phyloP scores from a whole-genome alignment of 2,329 filamentous ascomycete species.

The Phialemoniopsis sp. region DNA sequence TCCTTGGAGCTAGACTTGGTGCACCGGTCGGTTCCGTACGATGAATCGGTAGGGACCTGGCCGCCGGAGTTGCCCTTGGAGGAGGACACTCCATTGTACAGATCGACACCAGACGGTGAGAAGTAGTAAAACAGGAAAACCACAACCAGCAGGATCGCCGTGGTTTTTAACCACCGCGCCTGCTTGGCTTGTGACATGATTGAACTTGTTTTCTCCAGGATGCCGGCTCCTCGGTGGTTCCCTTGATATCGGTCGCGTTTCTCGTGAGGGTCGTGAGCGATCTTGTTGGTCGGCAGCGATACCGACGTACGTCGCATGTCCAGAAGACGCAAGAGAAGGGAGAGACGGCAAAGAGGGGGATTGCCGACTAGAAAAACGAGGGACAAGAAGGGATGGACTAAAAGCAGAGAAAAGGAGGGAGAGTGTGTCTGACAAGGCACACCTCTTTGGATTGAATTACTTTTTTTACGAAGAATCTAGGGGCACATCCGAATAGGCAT shows the following conservation, averaged over 20 bases:
- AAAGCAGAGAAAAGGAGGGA: slow-evolving; percentile 2
- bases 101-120: slow-evolving; percentile 52
- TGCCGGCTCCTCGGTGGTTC: slow-evolving; percentile 38
- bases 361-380: slow-evolving; percentile 6
- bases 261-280: slow-evolving; percentile 59
- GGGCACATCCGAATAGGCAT: too few relatives aligned
- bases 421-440: too few relatives aligned
- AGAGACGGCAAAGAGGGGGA: slow-evolving; percentile 13
- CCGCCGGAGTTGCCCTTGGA: slow-evolving; percentile 25
- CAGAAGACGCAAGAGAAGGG: slow-evolving; percentile 13
- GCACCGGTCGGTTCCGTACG: slow-evolving; percentile 70
- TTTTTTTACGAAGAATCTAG: too few relatives aligned
- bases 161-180: slow-evolving; percentile 62
- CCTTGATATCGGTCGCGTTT: slow-evolving; percentile 57
- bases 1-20: slow-evolving; percentile 77
- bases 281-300: slow-evolving; percentile 58
- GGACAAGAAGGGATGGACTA: slow-evolving; percentile 7
- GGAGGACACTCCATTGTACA: slow-evolving; percentile 35
- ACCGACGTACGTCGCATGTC: slow-evolving; percentile 63
- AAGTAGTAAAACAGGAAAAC: slow-evolving; percentile 61
- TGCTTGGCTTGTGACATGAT: slow-evolving; percentile 62
- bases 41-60: slow-evolving; percentile 54
- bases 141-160: slow-evolving; percentile 55
- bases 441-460: too few relatives aligned
- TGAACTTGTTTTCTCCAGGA: slow-evolving; percentile 49